Conservation (phyloP, 139 green algal genomes). For the Trebouxia sp. region DNA sequence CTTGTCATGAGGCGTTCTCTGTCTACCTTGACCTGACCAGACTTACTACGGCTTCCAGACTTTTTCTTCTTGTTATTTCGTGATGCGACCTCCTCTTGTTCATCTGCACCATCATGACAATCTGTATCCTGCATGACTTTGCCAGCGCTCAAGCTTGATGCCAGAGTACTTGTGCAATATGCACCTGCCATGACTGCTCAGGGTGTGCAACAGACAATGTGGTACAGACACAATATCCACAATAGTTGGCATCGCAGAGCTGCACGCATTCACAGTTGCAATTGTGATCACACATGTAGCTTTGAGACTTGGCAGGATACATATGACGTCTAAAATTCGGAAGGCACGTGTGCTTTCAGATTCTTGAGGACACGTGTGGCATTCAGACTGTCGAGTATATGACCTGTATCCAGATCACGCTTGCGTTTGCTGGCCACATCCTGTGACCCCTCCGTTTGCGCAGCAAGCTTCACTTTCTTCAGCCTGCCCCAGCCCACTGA, state of each 20-base stretch:
- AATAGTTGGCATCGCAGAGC: too few species aligned
- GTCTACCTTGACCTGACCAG: conserved; percentile 32
- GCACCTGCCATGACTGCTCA: too few species aligned
- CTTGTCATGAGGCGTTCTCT: conserved; percentile 43
- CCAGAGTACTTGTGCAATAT: too few species aligned
- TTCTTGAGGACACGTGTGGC: too few species aligned
- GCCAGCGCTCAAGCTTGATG: neutral
- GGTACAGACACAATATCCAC: too few species aligned
- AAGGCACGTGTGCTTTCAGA: too few species aligned
- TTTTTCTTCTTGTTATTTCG: conserved; percentile 1
- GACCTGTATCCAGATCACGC: neutral
- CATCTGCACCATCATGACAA: neutral
- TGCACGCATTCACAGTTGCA: too few species aligned
- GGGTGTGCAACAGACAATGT: too few species aligned
- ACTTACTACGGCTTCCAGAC: neutral
- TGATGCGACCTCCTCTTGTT: conserved; percentile 5
- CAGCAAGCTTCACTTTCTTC: neutral
- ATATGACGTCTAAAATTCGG: too few species aligned
- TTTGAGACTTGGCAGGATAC: too few species aligned
- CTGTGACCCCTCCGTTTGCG: neutral
- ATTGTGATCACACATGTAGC: too few species aligned
- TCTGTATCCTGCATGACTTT: neutral
- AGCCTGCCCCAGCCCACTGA: conserved; percentile 15
- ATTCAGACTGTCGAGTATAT: too few species aligned
- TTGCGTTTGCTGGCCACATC: neutral